Conservation (phyloP, 2,329 filamentous ascomycete species). For the Diaporthe sp. region DNA sequence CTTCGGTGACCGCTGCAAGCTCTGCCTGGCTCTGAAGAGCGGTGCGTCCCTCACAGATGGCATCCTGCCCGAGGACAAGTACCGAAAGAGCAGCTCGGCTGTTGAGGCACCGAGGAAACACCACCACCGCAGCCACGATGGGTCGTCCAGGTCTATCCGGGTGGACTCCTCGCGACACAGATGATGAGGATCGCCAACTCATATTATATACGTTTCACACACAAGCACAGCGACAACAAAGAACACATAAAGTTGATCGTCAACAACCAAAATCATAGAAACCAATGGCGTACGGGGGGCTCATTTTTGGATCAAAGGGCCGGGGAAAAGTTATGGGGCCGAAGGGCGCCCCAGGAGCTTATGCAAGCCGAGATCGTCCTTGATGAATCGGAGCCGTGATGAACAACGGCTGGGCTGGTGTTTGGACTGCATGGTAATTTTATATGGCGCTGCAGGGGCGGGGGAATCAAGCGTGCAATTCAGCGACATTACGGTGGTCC, state of each 20-base stretch:
- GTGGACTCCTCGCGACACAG: constrained; percentile 37
- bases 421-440: constrained; percentile 27
- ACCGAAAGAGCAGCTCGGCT: constrained; percentile 20
- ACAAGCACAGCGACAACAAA: constrained; percentile 10
- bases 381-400: constrained; percentile 21
- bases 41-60: constrained; percentile 47
- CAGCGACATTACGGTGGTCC: background rate
- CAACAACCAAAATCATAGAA: constrained; percentile 26
- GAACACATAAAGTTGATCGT: constrained; percentile 3
- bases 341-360: background rate
- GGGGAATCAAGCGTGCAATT: background rate
- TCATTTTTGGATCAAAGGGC: constrained; percentile 14
- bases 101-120: constrained; percentile 37
- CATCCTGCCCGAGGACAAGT: constrained; percentile 45
- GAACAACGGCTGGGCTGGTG: constrained; percentile 3
- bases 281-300: constrained; percentile 17
- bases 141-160: constrained; percentile 28
- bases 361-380: constrained; percentile 1
- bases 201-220: constrained; percentile 2
- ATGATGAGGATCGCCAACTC: background rate
- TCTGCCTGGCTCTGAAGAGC: constrained; percentile 50
- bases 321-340: constrained; percentile 11
- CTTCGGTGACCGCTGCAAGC: constrained; percentile 54
- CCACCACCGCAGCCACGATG: constrained; percentile 37
- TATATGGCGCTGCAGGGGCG: constrained; percentile 7